Evolutionary conservation across 768 basidiomycete species (phyloP).

Genomic region (Amanita pallidorosea): DNA sequence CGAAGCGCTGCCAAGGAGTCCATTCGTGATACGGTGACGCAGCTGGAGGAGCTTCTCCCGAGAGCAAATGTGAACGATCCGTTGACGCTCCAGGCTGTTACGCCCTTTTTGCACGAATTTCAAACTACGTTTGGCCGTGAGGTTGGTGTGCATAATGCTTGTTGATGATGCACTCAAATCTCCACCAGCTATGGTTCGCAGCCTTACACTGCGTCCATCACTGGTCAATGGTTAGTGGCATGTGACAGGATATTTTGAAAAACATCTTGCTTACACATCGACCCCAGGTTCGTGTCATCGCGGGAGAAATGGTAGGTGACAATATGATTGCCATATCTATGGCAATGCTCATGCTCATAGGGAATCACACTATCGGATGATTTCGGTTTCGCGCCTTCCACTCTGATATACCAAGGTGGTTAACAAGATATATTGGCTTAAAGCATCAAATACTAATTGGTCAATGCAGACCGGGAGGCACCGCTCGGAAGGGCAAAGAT

Average conservation of each 20-base stretch:
- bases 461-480: slow-evolving; percentile 34
- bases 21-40: slow-evolving; percentile 42
- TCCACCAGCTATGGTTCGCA: slow-evolving; percentile 70
- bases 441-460: background rate
- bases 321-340: slow-evolving; percentile 1
- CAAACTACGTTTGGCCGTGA: slow-evolving; percentile 79
- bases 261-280: background rate
- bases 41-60: slow-evolving; percentile 44
- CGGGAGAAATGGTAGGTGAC: slow-evolving; percentile 63
- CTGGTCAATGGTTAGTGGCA: slow-evolving; percentile 71
- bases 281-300: slow-evolving; percentile 65
- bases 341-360: slow-evolving; percentile 22
- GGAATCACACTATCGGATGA: slow-evolving; percentile 58
- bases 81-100: slow-evolving; percentile 72
- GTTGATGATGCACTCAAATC: background rate
- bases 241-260: background rate
- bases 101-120: slow-evolving; percentile 65
- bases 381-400: slow-evolving; percentile 83
- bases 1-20: slow-evolving; percentile 48
- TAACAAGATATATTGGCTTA: background rate
- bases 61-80: slow-evolving; percentile 37
- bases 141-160: slow-evolving; percentile 25
- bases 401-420: slow-evolving; percentile 60
- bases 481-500: slow-evolving; percentile 59
- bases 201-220: slow-evolving; percentile 81